Evolutionary conservation across 2,329 filamentous ascomycete species (phyloP).

Genomic region (Fusarium chuoi): DNA sequence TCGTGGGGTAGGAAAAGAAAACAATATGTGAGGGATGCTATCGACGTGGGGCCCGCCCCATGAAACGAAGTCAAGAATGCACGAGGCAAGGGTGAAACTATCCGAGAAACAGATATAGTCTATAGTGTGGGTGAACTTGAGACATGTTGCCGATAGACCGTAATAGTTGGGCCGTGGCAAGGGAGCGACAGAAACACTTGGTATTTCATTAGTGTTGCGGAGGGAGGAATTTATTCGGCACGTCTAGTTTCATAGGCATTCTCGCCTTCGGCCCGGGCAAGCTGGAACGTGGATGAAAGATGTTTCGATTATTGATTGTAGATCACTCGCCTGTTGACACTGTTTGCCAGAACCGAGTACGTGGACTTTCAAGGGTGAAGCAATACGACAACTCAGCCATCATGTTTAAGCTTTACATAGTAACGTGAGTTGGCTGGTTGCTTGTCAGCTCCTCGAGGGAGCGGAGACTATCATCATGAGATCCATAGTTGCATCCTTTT

Average conservation of each 20-base stretch:
- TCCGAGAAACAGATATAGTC: conserved; percentile 8
- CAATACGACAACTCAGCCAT: background rate
- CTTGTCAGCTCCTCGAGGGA: conserved; percentile 13
- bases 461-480: background rate
- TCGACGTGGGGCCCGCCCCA: conserved; percentile 19
- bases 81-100: conserved; percentile 33
- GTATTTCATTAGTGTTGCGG: conserved; percentile 15
- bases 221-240: conserved; percentile 13
- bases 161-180: background rate
- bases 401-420: background rate
- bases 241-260: conserved; percentile 1
- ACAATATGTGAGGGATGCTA: conserved; percentile 35
- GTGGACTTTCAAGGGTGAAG: conserved; percentile 2
- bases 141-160: conserved; percentile 4
- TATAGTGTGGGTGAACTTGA: background rate
- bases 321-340: conserved; percentile 2
- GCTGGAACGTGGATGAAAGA: conserved; percentile 24
- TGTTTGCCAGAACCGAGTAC: conserved; percentile 11
- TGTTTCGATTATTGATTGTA: background rate
- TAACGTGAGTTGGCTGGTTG: background rate
- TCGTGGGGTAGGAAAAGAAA: conserved; percentile 11
- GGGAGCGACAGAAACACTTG: conserved; percentile 11
- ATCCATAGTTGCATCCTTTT: background rate
- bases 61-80: conserved; percentile 32
- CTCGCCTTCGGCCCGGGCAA: background rate